Evolutionary conservation across 2,329 filamentous ascomycete species (phyloP).

Genomic region (Fusarium albidum): DNA sequence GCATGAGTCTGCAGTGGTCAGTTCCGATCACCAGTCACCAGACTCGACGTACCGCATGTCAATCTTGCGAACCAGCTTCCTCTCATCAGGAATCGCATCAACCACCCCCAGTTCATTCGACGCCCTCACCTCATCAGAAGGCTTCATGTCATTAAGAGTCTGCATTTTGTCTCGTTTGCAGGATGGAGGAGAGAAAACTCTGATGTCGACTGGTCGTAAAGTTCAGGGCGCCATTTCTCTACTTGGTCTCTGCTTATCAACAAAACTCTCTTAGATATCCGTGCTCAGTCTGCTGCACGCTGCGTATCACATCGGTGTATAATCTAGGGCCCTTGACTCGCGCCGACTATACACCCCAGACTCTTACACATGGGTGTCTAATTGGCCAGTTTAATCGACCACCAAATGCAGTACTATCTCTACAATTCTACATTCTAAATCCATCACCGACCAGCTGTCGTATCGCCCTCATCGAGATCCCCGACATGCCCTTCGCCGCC

Average conservation of each 20-base stretch:
- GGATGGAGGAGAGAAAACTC: background rate
- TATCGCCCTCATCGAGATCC: background rate
- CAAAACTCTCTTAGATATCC: background rate
- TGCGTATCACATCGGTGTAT: background rate
- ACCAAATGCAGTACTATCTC: background rate
- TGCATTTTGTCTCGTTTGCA: background rate
- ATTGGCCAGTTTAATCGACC: slow-evolving; percentile 24
- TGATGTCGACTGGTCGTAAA: background rate
- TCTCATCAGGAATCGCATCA: slow-evolving; percentile 14
- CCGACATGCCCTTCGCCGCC: slow-evolving; percentile 13
- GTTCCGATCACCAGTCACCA: background rate
- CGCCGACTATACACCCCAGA: slow-evolving; percentile 2
- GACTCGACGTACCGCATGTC: slow-evolving; percentile 16
- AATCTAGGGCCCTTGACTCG: slow-evolving; percentile 11
- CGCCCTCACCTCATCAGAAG: slow-evolving; percentile 1
- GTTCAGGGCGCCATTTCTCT: too few species aligned
- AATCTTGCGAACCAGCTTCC: slow-evolving; percentile 29
- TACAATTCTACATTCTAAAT: background rate
- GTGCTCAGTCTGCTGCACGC: background rate
- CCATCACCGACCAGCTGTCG: background rate
- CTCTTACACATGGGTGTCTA: background rate
- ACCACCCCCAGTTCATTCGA: slow-evolving; percentile 1
- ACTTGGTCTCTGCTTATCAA: too few species aligned
- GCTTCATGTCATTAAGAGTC: background rate
- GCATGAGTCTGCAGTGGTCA: slow-evolving; percentile 13